Evolutionary conservation across 2,329 filamentous ascomycete genomes (phyloP).

Genomic region (Curvularia sp.): DNA sequence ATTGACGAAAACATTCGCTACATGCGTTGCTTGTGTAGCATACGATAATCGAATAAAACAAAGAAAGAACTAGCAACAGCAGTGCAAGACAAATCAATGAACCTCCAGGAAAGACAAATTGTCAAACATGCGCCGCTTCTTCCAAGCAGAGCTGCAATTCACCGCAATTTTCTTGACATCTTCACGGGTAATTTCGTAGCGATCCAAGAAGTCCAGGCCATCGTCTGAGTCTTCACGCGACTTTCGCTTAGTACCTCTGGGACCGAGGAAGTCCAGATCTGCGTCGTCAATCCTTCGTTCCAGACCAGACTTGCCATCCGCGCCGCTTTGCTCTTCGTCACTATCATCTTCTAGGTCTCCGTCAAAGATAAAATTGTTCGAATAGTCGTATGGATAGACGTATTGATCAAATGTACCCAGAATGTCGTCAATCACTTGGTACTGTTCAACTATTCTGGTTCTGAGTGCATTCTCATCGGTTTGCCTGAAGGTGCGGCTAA

Average conservation of each 20-base stretch:
- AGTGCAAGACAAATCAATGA: neutral
- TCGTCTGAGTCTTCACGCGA: neutral
- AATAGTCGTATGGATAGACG: neutral
- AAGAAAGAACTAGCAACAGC: neutral
- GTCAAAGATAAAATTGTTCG: neutral
- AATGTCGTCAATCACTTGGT: neutral
- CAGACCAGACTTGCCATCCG: neutral
- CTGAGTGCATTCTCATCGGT: neutral
- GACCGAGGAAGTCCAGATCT: neutral
- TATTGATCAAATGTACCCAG: neutral
- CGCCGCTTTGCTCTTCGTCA: neutral
- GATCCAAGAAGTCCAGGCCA: neutral
- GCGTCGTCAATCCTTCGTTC: constrained; percentile 1
- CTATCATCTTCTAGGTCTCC: neutral
- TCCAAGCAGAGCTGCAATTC: neutral
- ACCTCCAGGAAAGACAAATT: constrained; percentile 3
- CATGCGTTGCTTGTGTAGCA: neutral
- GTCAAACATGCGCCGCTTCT: neutral
- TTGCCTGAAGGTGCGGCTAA: neutral
- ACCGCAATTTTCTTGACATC: neutral
- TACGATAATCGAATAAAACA: neutral
- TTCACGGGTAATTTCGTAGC: neutral
- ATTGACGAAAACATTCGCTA: neutral
- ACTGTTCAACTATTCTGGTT: neutral
- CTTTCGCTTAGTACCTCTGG: neutral